Base-by-base conservation (phyloP, 169 alveolate species). In the Eimeria praecox region DNA sequence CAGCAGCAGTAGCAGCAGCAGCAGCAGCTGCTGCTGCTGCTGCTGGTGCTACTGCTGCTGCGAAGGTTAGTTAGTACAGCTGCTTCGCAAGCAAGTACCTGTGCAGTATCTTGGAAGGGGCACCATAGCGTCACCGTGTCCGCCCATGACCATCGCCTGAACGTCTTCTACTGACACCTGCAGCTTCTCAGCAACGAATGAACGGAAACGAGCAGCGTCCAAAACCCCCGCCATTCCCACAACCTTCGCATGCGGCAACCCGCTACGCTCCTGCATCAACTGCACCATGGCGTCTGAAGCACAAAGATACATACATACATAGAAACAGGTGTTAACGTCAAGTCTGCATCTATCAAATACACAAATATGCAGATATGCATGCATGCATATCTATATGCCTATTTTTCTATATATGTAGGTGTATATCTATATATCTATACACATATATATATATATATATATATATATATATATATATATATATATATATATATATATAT, bases 111-210 rank as follows among this genome's bases (percentile, higher is more conserved):
- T 38, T 12, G 97, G 89, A 10, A 97, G 97, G 12, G 98, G 98
- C 10, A 97, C 97, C 98, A 97, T 97, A 18, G 97, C 75, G 64
- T 97, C 98, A 9, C 98, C 98, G 95, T 97, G 98, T 38, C 98
- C 98, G 24, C 98, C 98, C 96, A 97, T 96, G 20, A 97, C 98
- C 89, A 97, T 90, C 8, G 98, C 98, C 73, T 89, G 97, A 30
- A 97, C 96, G 59, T 96, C 98, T 42, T 96, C 97, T 73, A 96
- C 97, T 59, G 97, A 96, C 46, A 96, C 97, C 64, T 95, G 95
- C 90, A 97, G 96, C 64, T 88, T 95, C 83, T 97, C 96, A 12
- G 98, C 96, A 40, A 97, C 90, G 73, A 96, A 97, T n/a, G 96
- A 78, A 73, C 97, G 95, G 54, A 97, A 97, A 42, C 98, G 96